phyloP scores from a whole-genome alignment of 371 early-diverging fungal species.

The Parasitella parasitica region DNA sequence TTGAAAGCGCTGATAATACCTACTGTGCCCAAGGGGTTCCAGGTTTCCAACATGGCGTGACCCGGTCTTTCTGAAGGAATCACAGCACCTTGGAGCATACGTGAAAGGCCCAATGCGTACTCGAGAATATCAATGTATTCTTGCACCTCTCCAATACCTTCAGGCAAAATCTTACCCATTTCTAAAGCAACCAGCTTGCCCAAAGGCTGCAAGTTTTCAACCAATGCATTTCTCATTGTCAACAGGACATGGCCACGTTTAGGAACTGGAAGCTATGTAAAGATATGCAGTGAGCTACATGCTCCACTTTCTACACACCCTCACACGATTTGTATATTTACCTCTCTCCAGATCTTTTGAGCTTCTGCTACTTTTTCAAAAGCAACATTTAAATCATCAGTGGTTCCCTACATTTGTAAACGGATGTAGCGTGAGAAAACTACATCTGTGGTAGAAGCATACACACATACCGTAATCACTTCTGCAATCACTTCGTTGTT shows the following conservation, averaged over 20 bases:
- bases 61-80: constrained; percentile 94
- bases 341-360: constrained; percentile 72
- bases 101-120: constrained; percentile 88
- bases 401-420: constrained; percentile 32
- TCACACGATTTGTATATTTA: too few species aligned
- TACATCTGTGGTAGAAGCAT: constrained; percentile 9
- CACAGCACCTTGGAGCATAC: constrained; percentile 85
- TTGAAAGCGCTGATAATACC: constrained; percentile 97
- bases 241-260: constrained; percentile 91
- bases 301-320: too few species aligned
- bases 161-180: constrained; percentile 95
- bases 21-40: constrained; percentile 93
- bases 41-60: constrained; percentile 95
- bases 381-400: constrained; percentile 43
- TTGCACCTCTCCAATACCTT: constrained; percentile 97
- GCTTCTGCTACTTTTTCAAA: constrained; percentile 63
- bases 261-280: constrained; percentile 79
- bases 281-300: not conserved
- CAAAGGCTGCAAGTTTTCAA: constrained; percentile 72
- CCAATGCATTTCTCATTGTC: constrained; percentile 88
- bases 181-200: constrained; percentile 89
- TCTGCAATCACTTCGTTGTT: constrained; percentile 86
- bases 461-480: constrained; percentile 66
- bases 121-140: constrained; percentile 96
- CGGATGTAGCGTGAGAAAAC: not conserved